phyloP scores from a whole-genome alignment of 2,329 filamentous ascomycete genomes.

The Calcarisporium arbuscula region DNA sequence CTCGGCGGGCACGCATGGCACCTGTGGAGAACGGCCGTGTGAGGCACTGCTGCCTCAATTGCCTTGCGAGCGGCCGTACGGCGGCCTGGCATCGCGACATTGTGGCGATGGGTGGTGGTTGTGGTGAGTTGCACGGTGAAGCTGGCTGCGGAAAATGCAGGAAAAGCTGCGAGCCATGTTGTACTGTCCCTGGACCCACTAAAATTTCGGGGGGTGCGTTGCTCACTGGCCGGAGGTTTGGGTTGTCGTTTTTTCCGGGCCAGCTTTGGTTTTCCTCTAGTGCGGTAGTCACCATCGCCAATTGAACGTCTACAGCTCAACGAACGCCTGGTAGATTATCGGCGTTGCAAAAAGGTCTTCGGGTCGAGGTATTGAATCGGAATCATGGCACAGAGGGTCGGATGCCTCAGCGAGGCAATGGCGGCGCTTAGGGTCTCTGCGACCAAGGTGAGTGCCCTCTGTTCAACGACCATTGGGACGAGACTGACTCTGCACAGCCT shows the following conservation, averaged over 20 bases:
- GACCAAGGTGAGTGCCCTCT: slow-evolving; percentile 21
- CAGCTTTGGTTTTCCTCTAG: neutral
- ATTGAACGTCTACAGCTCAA: no score
- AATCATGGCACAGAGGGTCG: slow-evolving; percentile 41
- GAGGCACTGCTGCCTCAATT: slow-evolving; percentile 37
- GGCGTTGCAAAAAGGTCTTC: no score
- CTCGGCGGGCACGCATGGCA: slow-evolving; percentile 24
- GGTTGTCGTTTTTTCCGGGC: slow-evolving; percentile 22
- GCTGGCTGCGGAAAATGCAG: neutral
- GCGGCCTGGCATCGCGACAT: slow-evolving; percentile 58
- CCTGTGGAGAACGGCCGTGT: slow-evolving; percentile 29
- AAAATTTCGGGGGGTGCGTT: slow-evolving; percentile 20
- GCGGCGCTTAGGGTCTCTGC: slow-evolving; percentile 41
- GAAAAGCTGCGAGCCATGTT: neutral
- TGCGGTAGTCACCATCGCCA: no score
- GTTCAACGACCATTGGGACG: no score
- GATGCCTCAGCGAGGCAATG: slow-evolving; percentile 48
- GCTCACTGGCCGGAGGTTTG: slow-evolving; percentile 4
- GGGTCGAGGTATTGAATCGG: no score
- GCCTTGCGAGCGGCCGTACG: slow-evolving; percentile 49
- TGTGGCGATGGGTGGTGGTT: slow-evolving; percentile 12
- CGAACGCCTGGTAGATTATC: no score
- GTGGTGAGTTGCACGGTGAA: neutral
- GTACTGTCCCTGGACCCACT: slow-evolving; percentile 17
- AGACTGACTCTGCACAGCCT: slow-evolving; percentile 23